Base-by-base conservation (phyloP, 495 filamentous ascomycete genomes). In the Daldinia concentrica region DNA sequence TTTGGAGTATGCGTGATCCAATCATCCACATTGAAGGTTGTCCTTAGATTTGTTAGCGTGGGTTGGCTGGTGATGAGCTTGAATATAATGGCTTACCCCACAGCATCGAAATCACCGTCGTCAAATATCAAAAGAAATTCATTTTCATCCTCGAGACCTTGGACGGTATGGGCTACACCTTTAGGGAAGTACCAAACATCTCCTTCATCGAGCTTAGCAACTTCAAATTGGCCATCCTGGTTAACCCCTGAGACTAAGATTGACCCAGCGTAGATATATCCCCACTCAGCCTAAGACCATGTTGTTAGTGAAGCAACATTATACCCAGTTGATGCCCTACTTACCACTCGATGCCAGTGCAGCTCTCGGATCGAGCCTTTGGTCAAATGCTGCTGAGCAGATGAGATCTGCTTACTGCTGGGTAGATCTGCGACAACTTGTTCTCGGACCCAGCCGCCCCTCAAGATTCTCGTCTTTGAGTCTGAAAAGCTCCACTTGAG, bases 171-270 rank as follows among this genome's bases (percentile, higher is more conserved):
- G 1, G 86, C 87, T 9, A 83, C 79, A 26, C 89, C 89, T 69
- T 89, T 89, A 36, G 89, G 88, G 71, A 90, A 90, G 75, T 90
- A 89, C 89, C 88, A 91, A 51, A 90, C 85, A 63, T 90, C 89
- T 8, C 89, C 89, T 15, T 80, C 82, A 14, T 84, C 80, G 15
- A 90, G 82, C 45, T 79, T 83, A 43, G 86, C 83, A 22, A 86
- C 83, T 51, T 86, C 82, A 63, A 83, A 86, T 32, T 80, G 70
- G 22, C 88, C 88, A 55, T 87, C 77, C 73, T 90, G 85, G 71
- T 90, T 85, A 26, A 90, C 87, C 4, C 84, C 88, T 8, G 86
- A 86, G 12, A 90, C 76, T 3, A 85, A 73, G 5, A 90, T 81
- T 24, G 81, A 84, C 19, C 89, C 89, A 3, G 81, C 72, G 62